Evolutionary conservation across 495 filamentous ascomycete genomes (phyloP).

Genomic region (Niebla homalea): DNA sequence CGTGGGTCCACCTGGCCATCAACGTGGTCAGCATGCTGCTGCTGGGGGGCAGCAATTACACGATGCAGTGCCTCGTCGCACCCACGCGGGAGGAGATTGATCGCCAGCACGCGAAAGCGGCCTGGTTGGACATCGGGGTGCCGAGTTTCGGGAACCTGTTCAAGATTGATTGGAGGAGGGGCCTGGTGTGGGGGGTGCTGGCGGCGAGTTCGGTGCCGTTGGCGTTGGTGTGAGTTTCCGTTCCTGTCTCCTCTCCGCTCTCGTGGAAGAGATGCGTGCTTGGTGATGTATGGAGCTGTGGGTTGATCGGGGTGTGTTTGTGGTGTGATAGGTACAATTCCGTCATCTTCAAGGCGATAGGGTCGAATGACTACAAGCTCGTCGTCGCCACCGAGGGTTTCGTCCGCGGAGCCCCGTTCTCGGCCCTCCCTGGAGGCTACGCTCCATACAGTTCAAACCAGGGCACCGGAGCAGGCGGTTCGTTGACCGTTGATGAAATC

Average conservation of each 20-base stretch:
- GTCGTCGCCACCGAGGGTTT: slow-evolving; percentile 21
- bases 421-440: not conserved
- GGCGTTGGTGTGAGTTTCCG: slow-evolving; percentile 15
- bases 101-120: slow-evolving; percentile 19
- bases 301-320: not conserved
- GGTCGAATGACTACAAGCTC: slow-evolving; percentile 24
- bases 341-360: slow-evolving; percentile 27
- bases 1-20: slow-evolving; percentile 23
- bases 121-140: slow-evolving; percentile 30
- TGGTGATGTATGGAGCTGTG: not conserved
- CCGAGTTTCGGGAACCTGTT: slow-evolving; percentile 26
- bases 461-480: not conserved
- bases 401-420: slow-evolving; percentile 1
- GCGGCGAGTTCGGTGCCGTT: slow-evolving; percentile 12
- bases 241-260: slow-evolving; percentile 9
- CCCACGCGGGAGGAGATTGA: slow-evolving; percentile 29
- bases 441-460: not conserved
- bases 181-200: slow-evolving; percentile 8
- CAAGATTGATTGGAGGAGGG: slow-evolving; percentile 3
- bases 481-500: not conserved
- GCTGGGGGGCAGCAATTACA: slow-evolving; percentile 29
- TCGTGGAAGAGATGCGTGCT: slow-evolving; percentile 22
- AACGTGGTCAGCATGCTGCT: slow-evolving; percentile 25
- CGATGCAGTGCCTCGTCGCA: slow-evolving; percentile 29
- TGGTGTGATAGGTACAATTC: slow-evolving; percentile 26